Evolutionary conservation across 2,329 filamentous ascomycete genomes (phyloP).

Genomic region (Emergomyces pasteurianus): DNA sequence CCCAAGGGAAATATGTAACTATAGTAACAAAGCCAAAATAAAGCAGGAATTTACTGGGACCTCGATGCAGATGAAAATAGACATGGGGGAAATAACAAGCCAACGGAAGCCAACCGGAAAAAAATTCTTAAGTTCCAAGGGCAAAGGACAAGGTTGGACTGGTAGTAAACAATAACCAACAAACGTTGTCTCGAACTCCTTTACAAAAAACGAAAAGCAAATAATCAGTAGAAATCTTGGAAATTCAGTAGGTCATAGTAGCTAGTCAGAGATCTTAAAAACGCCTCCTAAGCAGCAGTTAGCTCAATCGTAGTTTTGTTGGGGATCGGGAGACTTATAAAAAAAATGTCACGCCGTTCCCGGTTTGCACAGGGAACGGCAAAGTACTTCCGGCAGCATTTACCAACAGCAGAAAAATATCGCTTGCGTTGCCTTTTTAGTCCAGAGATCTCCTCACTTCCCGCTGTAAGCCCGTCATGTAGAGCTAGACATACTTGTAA

Average conservation of each 20-base stretch:
- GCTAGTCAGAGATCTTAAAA: constrained; percentile 8
- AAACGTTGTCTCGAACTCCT: not conserved
- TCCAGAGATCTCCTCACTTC: constrained; percentile 1
- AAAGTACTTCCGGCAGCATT: not conserved
- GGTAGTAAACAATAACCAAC: not conserved
- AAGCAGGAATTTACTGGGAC: not conserved
- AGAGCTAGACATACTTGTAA: constrained; percentile 5
- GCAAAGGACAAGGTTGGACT: not conserved
- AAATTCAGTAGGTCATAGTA: not conserved
- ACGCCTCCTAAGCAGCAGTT: constrained; percentile 19
- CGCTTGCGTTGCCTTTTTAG: constrained; percentile 9
- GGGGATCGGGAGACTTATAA: constrained; percentile 25
- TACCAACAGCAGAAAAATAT: constrained; percentile 2
- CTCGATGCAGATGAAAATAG: too few relatives aligned
- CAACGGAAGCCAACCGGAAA: not conserved
- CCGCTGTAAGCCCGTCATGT: constrained; percentile 2
- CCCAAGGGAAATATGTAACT: not conserved
- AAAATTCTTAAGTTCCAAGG: not conserved
- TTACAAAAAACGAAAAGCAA: not conserved
- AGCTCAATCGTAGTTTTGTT: constrained; percentile 10
- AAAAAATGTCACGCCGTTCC: constrained; percentile 27
- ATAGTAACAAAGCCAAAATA: not conserved
- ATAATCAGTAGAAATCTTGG: not conserved
- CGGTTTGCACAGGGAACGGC: constrained; percentile 12
- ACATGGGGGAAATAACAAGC: not conserved